Base-by-base conservation (phyloP, 2,329 filamentous ascomycete genomes). In the Cladorrhinum sp. region DNA sequence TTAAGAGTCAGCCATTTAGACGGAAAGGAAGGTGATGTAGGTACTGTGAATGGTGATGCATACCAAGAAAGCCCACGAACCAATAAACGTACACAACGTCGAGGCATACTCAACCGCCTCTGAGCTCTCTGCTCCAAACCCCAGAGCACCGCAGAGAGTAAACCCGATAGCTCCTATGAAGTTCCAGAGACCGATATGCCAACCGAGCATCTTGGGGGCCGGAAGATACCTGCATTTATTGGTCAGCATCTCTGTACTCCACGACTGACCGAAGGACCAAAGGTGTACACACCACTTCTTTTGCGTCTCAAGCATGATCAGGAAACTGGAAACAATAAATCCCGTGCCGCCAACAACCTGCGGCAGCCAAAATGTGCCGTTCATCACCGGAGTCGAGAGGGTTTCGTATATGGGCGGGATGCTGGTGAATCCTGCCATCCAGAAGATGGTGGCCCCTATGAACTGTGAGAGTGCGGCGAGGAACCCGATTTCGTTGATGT, bases 261-360 rank as follows among this genome's bases (percentile, higher is more conserved):
- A n/a, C n/a, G n/a, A n/a, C n/a, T n/a, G n/a, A n/a, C n/a, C n/a
- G n/a, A n/a, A n/a, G n/a, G n/a, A n/a, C n/a, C n/a, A n/a, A n/a
- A n/a, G n/a, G n/a, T n/a, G n/a, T 12, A 54, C 39, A 18, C 50
- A 63, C 86, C 87, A 90, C 51, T 77, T 80, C 46, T 77, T 70
- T 71, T 89, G 86, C 2, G 85, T 87, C 71, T 90, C 87, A 7
- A 89, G 68, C 80, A 88, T 88, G 72, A 88, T 89, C 1, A 89
- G 72, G 2, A 75, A 67, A 21, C 80, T 76, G 6, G 77, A 87
- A 23, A 86, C 67, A 62, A 88, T 81, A 72, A 90, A 89, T 3
- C 86, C 84, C 0, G 70, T 69, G 1, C 86, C 86, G 3, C 87
- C 86, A 2, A 89, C 73, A 6, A 89, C 81, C 66, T 86, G 83